Percentiles rank a stretch among this genome's conserved stretches.
Evolutionary conservation across 441 rosid genomes (phyloP).

Genomic region (Populus tomentosa): DNA sequence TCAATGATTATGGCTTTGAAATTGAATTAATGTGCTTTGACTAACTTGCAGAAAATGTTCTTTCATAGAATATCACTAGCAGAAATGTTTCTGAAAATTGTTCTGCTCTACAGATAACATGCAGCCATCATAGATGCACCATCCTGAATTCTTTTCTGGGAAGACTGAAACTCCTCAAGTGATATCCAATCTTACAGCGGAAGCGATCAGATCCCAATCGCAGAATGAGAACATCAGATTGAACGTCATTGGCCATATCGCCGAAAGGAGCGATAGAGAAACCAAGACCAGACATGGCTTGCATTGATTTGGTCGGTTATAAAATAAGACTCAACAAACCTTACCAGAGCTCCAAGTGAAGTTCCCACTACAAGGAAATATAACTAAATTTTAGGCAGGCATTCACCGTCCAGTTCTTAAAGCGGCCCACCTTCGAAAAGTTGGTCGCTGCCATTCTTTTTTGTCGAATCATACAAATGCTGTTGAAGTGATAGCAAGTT

Average conservation of each 20-base stretch:
- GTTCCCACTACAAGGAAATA: conserved; percentile 18
- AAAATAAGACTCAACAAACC: background rate
- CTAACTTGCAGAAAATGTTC: background rate
- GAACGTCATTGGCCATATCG: conserved; percentile 11
- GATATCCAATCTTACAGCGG: background rate
- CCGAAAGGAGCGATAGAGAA: conserved; percentile 15
- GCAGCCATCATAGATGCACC: background rate
- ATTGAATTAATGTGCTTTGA: background rate
- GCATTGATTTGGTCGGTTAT: conserved; percentile 17
- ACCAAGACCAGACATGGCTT: background rate
- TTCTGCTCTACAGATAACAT: background rate
- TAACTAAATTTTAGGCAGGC: background rate
- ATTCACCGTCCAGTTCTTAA: background rate
- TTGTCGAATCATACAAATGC: background rate
- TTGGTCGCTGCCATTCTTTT: background rate
- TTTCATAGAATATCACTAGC: background rate
- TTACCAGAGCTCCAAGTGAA: conserved; percentile 10
- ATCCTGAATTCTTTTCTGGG: background rate
- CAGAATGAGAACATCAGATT: background rate
- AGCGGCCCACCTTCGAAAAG: background rate
- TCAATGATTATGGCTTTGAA: background rate
- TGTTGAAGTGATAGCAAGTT: too few species aligned
- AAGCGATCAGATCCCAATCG: conserved; percentile 2
- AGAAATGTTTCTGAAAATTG: background rate
- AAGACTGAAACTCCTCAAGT: background rate